Percentiles rank a stretch among this genome's conserved stretches.
Evolutionary conservation across 495 filamentous ascomycete species (phyloP).

Genomic region (Podospora bellae-mahoneyi): DNA sequence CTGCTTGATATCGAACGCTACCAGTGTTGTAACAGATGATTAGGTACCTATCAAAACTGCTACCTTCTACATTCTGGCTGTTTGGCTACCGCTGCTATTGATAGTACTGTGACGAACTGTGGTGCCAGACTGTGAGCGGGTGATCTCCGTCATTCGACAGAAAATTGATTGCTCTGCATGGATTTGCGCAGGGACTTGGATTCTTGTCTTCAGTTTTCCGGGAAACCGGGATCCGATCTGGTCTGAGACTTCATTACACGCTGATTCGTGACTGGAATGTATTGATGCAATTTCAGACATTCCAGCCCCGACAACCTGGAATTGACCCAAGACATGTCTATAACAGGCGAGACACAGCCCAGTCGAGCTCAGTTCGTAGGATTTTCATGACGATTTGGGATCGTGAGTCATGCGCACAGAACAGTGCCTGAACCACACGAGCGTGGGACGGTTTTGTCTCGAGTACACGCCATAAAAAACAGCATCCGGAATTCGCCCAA

Average conservation of each 20-base stretch:
- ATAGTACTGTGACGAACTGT: background rate
- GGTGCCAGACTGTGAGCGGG: background rate
- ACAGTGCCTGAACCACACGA: background rate
- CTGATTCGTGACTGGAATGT: background rate
- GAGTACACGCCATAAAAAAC: background rate
- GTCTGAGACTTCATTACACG: background rate
- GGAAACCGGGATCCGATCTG: background rate
- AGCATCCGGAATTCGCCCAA: background rate
- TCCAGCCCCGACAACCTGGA: background rate
- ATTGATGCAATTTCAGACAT: background rate
- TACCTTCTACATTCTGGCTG: background rate
- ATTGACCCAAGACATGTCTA: background rate
- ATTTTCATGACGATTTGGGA: background rate
- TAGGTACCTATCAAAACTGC: background rate
- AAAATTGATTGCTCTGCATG: background rate
- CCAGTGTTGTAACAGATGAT: background rate
- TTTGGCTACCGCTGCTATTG: background rate
- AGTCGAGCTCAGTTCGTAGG: background rate
- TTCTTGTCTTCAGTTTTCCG: background rate
- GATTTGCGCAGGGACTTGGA: background rate
- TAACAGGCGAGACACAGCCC: background rate
- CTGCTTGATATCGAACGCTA: background rate
- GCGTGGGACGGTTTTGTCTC: background rate
- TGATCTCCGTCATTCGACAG: background rate
- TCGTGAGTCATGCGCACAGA: background rate